Percentiles rank a stretch among this genome's conserved stretches.
Conservation (phyloP, 192 early-diverging fungal species). For the Gigaspora rosea region DNA sequence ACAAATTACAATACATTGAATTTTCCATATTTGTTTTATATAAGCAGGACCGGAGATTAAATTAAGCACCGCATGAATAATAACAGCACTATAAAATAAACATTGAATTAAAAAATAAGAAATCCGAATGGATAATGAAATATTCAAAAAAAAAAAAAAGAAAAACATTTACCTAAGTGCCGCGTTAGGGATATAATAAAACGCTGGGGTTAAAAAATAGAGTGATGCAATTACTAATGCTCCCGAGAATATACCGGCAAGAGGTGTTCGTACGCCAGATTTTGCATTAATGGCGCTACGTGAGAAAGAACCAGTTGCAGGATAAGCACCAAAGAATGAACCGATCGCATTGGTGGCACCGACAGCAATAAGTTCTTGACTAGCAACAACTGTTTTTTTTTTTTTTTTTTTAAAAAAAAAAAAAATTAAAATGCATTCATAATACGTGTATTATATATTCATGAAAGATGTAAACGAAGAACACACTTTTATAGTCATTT, state of each 20-base stretch:
- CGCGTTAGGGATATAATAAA: slow-evolving; percentile 86
- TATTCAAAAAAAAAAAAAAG: not conserved
- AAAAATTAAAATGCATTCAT: not conserved
- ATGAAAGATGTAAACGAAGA: not conserved
- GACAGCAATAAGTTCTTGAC: slow-evolving; percentile 90
- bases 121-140: not conserved
- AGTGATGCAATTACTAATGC: slow-evolving; percentile 79
- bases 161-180: slow-evolving; percentile 53
- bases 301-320: slow-evolving; percentile 92
- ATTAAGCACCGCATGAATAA: slow-evolving; percentile 81
- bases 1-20: slow-evolving; percentile 40
- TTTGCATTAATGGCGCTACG: slow-evolving; percentile 89
- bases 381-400: slow-evolving; percentile 48
- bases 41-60: slow-evolving; percentile 67
- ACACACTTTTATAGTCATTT: slow-evolving; percentile 79
- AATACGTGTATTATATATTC: not conserved
- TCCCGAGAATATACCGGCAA: slow-evolving; percentile 77
- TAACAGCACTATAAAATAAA: slow-evolving; percentile 58
- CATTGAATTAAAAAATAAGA: not conserved
- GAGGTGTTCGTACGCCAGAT: slow-evolving; percentile 82
- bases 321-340: slow-evolving; percentile 86
- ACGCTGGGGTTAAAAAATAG: slow-evolving; percentile 76
- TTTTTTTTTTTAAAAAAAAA: not conserved
- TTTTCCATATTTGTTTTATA: slow-evolving; percentile 65
- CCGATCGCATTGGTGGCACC: slow-evolving; percentile 86